A percentile compares a stretch with the other conserved stretches of the same genome.
phyloP scores from a whole-genome alignment of 139 green algal genomes.

The Haematococcus lacustris region DNA sequence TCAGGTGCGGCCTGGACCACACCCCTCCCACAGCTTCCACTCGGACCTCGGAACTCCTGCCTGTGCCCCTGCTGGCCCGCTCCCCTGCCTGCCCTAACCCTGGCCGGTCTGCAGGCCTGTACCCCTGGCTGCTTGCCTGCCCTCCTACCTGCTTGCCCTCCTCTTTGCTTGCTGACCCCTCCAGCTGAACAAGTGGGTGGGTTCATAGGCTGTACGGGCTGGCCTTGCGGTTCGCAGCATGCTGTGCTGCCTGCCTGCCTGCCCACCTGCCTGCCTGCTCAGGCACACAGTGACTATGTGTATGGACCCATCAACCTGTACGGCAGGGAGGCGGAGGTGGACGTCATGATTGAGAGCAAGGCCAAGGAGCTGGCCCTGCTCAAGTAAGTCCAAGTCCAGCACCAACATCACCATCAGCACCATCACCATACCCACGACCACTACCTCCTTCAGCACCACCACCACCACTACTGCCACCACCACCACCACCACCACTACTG shows the following conservation, averaged over 20 bases:
- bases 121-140: neutral
- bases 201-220: neutral
- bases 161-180: neutral
- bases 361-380: no score
- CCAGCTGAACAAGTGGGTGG: neutral
- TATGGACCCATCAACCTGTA: constrained; percentile 51
- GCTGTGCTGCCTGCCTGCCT: neutral
- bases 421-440: no score
- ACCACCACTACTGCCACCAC: no score
- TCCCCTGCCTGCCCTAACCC: neutral
- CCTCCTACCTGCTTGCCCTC: neutral
- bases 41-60: neutral
- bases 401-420: no score
- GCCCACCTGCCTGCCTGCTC: neutral
- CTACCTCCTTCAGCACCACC: no score
- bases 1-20: neutral
- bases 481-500: no score
- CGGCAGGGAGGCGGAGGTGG: no score
- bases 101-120: neutral
- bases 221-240: neutral
- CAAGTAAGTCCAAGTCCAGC: no score
- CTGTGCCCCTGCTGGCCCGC: neutral
- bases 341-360: no score
- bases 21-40: neutral
- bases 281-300: constrained; percentile 58